Evolutionary conservation across 2,329 filamentous ascomycete genomes (phyloP).

Genomic region (Epichloe gansuensis): DNA sequence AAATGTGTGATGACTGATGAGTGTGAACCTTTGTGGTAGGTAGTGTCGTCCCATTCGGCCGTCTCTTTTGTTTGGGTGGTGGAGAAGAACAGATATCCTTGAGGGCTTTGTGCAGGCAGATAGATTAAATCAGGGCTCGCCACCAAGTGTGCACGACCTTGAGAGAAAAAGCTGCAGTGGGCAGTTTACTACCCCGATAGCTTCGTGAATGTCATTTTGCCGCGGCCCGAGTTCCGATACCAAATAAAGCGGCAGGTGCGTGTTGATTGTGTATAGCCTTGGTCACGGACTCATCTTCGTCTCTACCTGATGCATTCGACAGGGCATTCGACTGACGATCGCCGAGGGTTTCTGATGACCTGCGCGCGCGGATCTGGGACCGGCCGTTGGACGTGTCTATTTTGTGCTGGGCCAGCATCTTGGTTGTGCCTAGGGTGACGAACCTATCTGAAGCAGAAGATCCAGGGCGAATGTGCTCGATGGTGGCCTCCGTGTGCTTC

Average conservation of each 20-base stretch:
- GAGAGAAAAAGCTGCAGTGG: too few species aligned
- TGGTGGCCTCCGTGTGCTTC: neutral
- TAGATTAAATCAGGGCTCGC: too few species aligned
- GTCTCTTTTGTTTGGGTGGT: neutral
- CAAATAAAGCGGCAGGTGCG: conserved; percentile 1
- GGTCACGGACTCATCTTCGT: conserved; percentile 5
- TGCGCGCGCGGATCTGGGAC: conserved; percentile 5
- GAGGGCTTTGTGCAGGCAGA: too few species aligned
- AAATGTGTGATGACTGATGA: too few species aligned
- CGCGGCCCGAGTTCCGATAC: too few species aligned
- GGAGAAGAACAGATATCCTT: neutral
- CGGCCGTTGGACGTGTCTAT: neutral
- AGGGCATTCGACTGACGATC: neutral
- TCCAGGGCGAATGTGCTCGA: neutral
- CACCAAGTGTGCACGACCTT: too few species aligned
- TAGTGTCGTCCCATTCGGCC: neutral
- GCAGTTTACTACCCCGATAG: too few species aligned
- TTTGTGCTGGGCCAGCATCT: neutral
- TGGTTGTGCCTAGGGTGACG: neutral
- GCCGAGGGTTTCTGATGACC: conserved; percentile 11
- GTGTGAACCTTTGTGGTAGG: too few species aligned
- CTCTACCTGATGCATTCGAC: neutral
- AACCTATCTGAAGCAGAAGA: neutral
- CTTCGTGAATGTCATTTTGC: too few species aligned
- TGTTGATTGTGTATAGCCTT: conserved; percentile 8